Evolutionary conservation across 768 basidiomycete species (phyloP).

Genomic region (Leccinum disarticulatum): DNA sequence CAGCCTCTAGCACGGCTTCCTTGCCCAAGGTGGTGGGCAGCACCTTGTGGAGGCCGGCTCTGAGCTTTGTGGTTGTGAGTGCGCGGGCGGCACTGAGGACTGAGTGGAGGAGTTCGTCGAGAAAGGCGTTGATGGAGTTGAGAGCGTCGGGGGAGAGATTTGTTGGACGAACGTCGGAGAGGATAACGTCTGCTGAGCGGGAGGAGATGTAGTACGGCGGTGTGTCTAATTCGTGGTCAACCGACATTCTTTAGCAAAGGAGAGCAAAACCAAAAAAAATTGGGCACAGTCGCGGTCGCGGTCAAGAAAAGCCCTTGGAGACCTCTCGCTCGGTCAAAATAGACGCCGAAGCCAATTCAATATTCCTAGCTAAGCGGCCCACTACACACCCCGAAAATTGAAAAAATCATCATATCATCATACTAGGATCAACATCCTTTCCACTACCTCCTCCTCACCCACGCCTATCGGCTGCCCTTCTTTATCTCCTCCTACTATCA

Average conservation of each 20-base stretch:
- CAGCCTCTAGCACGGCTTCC: constrained; percentile 89
- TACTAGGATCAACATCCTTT: constrained; percentile 17
- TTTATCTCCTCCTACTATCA: background rate
- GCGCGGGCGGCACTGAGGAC: constrained; percentile 68
- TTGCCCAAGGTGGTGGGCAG: constrained; percentile 84
- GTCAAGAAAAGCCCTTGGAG: background rate
- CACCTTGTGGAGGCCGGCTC: constrained; percentile 66
- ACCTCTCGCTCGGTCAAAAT: background rate
- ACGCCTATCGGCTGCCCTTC: background rate
- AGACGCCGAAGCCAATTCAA: background rate
- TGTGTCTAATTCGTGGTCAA: constrained; percentile 33
- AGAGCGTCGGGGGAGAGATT: constrained; percentile 81
- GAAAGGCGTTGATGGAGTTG: constrained; percentile 69
- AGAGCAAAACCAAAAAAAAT: too few relatives aligned
- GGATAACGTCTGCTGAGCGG: constrained; percentile 85
- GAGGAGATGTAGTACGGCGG: constrained; percentile 76
- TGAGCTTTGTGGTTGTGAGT: constrained; percentile 70
- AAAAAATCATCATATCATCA: background rate
- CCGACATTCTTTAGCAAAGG: constrained; percentile 37
- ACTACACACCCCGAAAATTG: background rate
- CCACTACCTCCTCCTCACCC: constrained; percentile 25
- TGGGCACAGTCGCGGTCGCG: constrained; percentile 41
- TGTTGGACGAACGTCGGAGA: constrained; percentile 92
- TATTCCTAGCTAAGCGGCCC: background rate
- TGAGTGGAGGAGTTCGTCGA: constrained; percentile 82